Conservation (phyloP, 176 grass and related monocot genomes). For the maize (Zea mays) region Zm-B73-REFERENCE-NAM-5.0 NC_050097.1:7142501-7143000, state of each 20-base stretch:
- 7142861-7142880: no score
- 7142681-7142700: constrained; percentile 77
- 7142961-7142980: constrained; percentile 45
- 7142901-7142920: constrained; percentile 15
- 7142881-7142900: not conserved
- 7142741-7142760: constrained; percentile 30
- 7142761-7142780: constrained; percentile 69
- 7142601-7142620: not conserved
- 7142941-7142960: constrained; percentile 35
- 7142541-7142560: no score
- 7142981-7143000: constrained; percentile 36
- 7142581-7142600: not conserved
- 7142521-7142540: no score
- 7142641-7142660: constrained; percentile 66
- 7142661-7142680: constrained; percentile 63
- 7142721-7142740: constrained; percentile 73
- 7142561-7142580: not conserved
- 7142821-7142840: not conserved
- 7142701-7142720: constrained; percentile 45
- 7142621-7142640: not conserved
- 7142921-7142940: constrained; percentile 37
- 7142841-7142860: not conserved
- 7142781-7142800: not conserved
- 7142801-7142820: not conserved
- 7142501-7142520: no score